A percentile compares a stretch with the other conserved stretches of the same genome.
Conservation (phyloP, 768 basidiomycete genomes). For the Lanmaoa rubissima region DNA sequence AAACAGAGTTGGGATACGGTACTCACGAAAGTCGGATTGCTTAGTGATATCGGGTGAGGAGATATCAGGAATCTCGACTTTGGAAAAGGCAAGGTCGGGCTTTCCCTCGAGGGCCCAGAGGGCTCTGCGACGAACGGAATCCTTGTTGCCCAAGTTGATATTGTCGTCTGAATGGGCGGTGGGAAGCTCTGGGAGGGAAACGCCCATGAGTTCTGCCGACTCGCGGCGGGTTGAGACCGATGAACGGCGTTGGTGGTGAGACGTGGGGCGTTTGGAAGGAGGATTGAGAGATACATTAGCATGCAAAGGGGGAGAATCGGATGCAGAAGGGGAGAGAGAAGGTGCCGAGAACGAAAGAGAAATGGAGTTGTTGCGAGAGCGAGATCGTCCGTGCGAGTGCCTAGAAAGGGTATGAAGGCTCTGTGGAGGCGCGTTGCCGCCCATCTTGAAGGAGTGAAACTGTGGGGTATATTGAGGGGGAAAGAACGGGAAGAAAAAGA, state of each 20-base stretch:
- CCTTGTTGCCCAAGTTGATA: conserved; percentile 66
- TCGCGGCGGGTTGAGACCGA: conserved; percentile 89
- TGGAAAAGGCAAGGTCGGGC: conserved; percentile 63
- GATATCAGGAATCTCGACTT: conserved; percentile 83
- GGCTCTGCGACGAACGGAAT: conserved; percentile 78
- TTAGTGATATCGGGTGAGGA: conserved; percentile 56
- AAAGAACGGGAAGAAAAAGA: no score
- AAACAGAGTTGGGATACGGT: not conserved
- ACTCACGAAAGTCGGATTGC: conserved; percentile 68
- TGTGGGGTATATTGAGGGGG: conserved; percentile 25
- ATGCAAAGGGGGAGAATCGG: conserved; percentile 33
- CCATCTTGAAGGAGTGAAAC: conserved; percentile 76
- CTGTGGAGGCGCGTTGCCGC: conserved; percentile 38
- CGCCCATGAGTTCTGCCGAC: conserved; percentile 89
- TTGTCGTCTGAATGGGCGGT: conserved; percentile 62
- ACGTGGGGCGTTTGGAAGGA: conserved; percentile 55
- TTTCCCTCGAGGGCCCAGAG: conserved; percentile 88
- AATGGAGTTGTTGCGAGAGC: conserved; percentile 67
- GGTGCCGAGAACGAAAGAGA: conserved; percentile 42
- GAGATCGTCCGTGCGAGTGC: conserved; percentile 43
- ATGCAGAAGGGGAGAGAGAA: conserved; percentile 37
- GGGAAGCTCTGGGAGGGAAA: conserved; percentile 66
- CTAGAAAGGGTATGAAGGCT: conserved; percentile 37
- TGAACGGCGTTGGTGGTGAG: conserved; percentile 82
- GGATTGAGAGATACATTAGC: conserved; percentile 18